These are phyloP conservation scores for Candida ficus DNA, from an alignment of 805 yeast species.

Conservation along the genomic window DNA sequence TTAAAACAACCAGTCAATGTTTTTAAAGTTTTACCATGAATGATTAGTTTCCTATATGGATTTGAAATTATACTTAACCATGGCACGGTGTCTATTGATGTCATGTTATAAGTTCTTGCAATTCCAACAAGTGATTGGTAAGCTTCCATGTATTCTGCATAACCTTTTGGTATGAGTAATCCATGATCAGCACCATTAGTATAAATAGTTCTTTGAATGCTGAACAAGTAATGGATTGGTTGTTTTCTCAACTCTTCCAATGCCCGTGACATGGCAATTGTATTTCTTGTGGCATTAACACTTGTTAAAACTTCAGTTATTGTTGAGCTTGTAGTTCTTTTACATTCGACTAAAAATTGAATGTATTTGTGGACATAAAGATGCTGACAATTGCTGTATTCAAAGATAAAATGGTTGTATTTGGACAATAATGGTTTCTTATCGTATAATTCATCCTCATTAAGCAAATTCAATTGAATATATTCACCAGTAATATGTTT, in stretches of 20 bases:
- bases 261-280: conserved; percentile 2
- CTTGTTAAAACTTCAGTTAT: conserved; percentile 5
- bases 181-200: conserved; percentile 8
- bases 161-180: neutral
- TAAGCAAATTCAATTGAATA: conserved; percentile 1
- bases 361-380: conserved; percentile 1
- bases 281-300: conserved; percentile 2
- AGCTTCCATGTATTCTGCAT: neutral
- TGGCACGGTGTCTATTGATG: neutral
- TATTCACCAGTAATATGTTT: conserved; percentile 2
- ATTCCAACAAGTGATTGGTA: neutral
- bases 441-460: neutral
- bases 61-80: conserved; percentile 1
- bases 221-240: conserved; percentile 1
- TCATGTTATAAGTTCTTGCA: neutral
- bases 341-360: neutral
- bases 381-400: conserved; percentile 1
- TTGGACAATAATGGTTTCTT: neutral
- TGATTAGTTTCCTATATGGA: neutral
- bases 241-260: neutral
- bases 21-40: neutral
- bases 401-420: conserved; percentile 6
- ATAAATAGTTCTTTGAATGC: conserved; percentile 4
- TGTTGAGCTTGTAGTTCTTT: neutral
- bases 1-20: conserved; percentile 1